A percentile compares a stretch with the other conserved stretches of the same genome.
These are phyloP conservation scores for Coemansia sp. DNA, from an alignment of 371 early-diverging fungal genomes.

Conservation along the genomic window DNA sequence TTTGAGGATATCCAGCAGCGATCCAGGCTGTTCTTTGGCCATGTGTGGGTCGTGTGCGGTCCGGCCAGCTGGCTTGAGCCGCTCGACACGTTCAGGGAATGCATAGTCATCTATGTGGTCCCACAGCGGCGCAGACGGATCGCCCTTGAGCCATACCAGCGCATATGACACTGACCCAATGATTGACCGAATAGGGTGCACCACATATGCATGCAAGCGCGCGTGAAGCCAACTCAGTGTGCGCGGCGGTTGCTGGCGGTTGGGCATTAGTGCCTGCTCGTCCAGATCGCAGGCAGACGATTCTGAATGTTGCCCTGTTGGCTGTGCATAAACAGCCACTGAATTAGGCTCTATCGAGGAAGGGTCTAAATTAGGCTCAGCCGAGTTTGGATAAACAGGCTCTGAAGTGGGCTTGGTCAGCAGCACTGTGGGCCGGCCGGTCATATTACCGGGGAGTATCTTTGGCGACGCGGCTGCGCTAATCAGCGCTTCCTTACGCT, in stretches of 20 bases:
- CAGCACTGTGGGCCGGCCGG: background rate
- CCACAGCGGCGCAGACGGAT: slow-evolving; percentile 41
- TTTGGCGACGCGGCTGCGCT: background rate
- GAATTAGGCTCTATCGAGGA: background rate
- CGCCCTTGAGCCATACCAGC: slow-evolving; percentile 25
- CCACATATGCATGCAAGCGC: background rate
- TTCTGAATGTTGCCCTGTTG: too few species aligned
- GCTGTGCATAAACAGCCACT: too few species aligned
- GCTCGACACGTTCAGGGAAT: slow-evolving; percentile 41
- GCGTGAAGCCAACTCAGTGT: slow-evolving; percentile 4
- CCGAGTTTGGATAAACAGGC: background rate
- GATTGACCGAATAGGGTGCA: slow-evolving; percentile 20
- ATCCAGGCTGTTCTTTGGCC: slow-evolving; percentile 39
- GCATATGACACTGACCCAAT: slow-evolving; percentile 19
- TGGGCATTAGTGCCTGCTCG: slow-evolving; percentile 16
- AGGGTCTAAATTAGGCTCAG: background rate
- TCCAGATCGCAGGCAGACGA: background rate
- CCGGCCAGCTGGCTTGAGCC: slow-evolving; percentile 27
- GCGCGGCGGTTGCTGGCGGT: background rate
- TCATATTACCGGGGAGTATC: background rate
- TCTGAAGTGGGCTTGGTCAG: background rate
- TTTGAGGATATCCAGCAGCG: slow-evolving; percentile 24
- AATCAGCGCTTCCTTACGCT: slow-evolving; percentile 3
- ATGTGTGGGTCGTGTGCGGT: slow-evolving; percentile 12
- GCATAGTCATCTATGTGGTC: slow-evolving; percentile 45